Base-by-base conservation (phyloP, 805 yeast genomes). In the Metschnikowia dekortorum region DNA sequence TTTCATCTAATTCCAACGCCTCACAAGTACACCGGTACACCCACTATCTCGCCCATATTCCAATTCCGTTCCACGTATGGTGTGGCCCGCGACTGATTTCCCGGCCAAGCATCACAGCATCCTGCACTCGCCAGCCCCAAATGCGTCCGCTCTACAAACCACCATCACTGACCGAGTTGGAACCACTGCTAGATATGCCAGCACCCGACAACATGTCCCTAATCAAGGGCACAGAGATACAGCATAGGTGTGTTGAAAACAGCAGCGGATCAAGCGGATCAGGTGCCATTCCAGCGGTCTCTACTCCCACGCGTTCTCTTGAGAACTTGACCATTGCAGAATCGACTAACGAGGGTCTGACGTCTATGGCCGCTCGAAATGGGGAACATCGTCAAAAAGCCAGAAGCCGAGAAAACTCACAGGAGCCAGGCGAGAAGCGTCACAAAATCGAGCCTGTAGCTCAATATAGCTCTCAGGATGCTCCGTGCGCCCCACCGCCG, bases 41-140 rank as follows among this genome's bases (percentile, higher is more conserved):
- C 11, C 33, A 30, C 26, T 29, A 34, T 26, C 3, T 40, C 37
- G 33, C 38, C 22, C 22, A 22, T 22, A 5, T 4, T 22, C 5
- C 22, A 16, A 16, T 16, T 22, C 22, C 22, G 22, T 22, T 4
- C 22, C 22, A 22, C 5, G 22, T 22, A 22, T 4, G 5, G 22
- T 22, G 45, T 18, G 31, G 45, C 37, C 36, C 18, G 31, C 31
- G 45, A 8, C 34, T 31, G 37, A 8, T 11, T 16, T 41, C 37
- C 41, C 6, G 32, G 41, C 32, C 29, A 14, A 42, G 38, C 45
- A 42, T 42, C 38, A 38, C 45, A 42, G 32, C 45, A 29, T 42
- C 45, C 45, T 42, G 45, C 45, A 42, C 45, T 26, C 26, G 31
- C 34, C 45, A 38, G 37, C 30, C 9, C 45, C 45, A n/a, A 33